phyloP scores from a whole-genome alignment of 73 alveolate species.

The Tetrahymena thermophila region DNA sequence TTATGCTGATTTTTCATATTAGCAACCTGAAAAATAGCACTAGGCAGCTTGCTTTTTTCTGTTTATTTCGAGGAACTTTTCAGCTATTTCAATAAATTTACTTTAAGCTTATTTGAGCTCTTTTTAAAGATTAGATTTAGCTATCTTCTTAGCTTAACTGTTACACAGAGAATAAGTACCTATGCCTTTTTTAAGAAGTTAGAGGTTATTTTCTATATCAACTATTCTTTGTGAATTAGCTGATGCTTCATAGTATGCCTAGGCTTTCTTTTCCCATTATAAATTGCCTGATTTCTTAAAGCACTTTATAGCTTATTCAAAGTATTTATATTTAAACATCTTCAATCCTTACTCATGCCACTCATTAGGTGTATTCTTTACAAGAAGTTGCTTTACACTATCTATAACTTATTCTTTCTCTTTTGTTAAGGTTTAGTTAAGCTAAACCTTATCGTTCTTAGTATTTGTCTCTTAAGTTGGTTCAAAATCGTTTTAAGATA shows the following conservation, averaged over 20 bases:
- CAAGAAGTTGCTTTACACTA: slow-evolving; percentile 6
- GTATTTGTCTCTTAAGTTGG: background rate
- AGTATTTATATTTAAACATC: slow-evolving; percentile 46
- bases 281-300: slow-evolving; percentile 49
- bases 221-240: background rate
- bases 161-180: background rate
- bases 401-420: background rate
- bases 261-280: slow-evolving; percentile 10
- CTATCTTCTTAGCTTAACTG: background rate
- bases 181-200: background rate
- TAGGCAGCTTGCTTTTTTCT: background rate
- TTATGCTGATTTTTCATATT: background rate
- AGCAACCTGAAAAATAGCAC: background rate
- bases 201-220: background rate
- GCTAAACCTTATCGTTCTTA: background rate
- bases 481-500: background rate
- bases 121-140: background rate
- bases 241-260: background rate
- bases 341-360: slow-evolving; percentile 45
- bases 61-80: background rate
- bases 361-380: slow-evolving; percentile 10
- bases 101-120: background rate
- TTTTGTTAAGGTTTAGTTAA: background rate
- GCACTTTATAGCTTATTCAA: slow-evolving; percentile 50
- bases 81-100: background rate